Percentiles rank a stretch among this genome's conserved stretches.
Conservation (phyloP, 2,329 filamentous ascomycete species). For the Sporothrix luriei region DNA sequence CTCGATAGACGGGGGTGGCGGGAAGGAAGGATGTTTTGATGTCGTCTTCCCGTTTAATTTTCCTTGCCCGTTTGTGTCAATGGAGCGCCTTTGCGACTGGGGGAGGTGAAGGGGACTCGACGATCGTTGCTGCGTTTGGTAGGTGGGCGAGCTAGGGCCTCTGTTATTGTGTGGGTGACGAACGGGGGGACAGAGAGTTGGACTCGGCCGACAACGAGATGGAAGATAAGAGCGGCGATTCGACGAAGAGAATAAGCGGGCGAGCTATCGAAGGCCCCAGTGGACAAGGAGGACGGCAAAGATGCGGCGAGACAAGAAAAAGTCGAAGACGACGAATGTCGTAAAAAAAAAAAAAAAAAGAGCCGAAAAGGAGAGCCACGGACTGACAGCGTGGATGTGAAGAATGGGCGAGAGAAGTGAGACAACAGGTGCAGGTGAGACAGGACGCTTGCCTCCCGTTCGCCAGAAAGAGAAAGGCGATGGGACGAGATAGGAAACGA, state of each 20-base stretch:
- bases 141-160: constrained; percentile 25
- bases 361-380: constrained; percentile 17
- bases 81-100: background rate
- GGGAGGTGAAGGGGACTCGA: constrained; percentile 27
- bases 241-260: constrained; percentile 16
- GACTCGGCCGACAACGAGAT: constrained; percentile 19
- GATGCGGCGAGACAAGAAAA: constrained; percentile 2
- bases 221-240: background rate
- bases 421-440: constrained; percentile 30
- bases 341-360: too few relatives aligned
- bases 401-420: constrained; percentile 14
- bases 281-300: constrained; percentile 1
- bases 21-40: constrained; percentile 23
- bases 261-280: background rate
- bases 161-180: constrained; percentile 22
- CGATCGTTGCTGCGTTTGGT: constrained; percentile 34
- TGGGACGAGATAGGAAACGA: background rate
- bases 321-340: constrained; percentile 16
- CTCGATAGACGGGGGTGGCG: constrained; percentile 27
- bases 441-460: constrained; percentile 26
- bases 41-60: constrained; percentile 11
- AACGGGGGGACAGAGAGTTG: background rate
- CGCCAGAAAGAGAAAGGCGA: constrained; percentile 12
- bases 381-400: background rate
- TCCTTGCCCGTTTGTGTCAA: background rate